Evolutionary conservation across 306 rosid species (phyloP).

Genomic region (Urtica urens): DNA sequence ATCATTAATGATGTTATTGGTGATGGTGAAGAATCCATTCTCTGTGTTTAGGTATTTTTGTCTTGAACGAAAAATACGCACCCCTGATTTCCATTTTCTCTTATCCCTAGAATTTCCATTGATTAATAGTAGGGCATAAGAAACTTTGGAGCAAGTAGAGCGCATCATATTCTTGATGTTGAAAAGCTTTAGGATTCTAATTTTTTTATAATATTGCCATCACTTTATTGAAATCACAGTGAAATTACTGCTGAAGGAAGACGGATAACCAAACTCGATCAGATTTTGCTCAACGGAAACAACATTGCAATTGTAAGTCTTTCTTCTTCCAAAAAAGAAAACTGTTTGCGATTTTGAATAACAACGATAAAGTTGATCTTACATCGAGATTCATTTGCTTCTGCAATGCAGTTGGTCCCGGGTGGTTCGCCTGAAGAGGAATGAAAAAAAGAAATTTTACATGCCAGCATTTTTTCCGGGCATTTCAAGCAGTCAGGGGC

Average conservation of each 20-base stretch:
- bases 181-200: neutral
- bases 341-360: neutral
- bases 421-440: slow-evolving; percentile 77
- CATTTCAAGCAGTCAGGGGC: slow-evolving; percentile 13
- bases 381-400: neutral
- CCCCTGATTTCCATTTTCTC: no score
- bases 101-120: no score
- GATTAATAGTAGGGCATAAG: no score
- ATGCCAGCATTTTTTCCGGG: slow-evolving; percentile 6
- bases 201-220: neutral
- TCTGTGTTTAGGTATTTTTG: no score
- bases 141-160: no score
- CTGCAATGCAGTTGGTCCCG: slow-evolving; percentile 62
- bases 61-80: no score
- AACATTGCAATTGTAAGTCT: slow-evolving; percentile 99
- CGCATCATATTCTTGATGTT: neutral
- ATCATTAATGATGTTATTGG: no score
- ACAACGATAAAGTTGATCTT: slow-evolving; percentile 2
- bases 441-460: slow-evolving; percentile 20
- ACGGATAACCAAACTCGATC: slow-evolving; percentile 94
- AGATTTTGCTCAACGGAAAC: slow-evolving; percentile 92
- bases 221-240: slow-evolving; percentile 30
- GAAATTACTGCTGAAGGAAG: slow-evolving; percentile 96
- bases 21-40: no score
- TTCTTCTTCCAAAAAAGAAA: no score